Evolutionary conservation across 2,329 filamentous ascomycete species (phyloP).

Genomic region (Alternaria hordeiaustralica): DNA sequence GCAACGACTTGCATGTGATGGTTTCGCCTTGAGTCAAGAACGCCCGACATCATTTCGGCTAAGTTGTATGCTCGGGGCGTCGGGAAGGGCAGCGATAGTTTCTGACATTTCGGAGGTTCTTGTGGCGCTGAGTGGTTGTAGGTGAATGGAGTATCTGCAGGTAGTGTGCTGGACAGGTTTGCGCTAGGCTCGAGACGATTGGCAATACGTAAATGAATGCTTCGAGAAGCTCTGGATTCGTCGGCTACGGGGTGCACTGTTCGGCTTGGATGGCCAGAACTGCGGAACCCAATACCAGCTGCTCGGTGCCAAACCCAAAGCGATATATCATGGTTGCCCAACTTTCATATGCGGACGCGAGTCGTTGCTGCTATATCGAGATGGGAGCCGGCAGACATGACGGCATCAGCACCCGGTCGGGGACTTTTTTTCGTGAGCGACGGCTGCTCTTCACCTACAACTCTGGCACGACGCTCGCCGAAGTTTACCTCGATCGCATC

Average conservation of each 20-base stretch:
- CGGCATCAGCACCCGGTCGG: conserved; percentile 23
- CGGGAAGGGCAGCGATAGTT: conserved; percentile 1
- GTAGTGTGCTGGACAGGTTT: conserved; percentile 12
- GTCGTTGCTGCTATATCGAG: conserved; percentile 4
- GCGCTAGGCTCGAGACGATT: conserved; percentile 25
- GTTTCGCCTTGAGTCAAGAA: conserved; percentile 10
- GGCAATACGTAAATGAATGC: conserved; percentile 42
- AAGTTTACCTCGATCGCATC: neutral
- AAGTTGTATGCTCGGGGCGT: conserved; percentile 11
- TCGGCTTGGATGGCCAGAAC: conserved; percentile 6
- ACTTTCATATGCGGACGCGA: conserved; percentile 10
- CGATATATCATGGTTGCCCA: conserved; percentile 15
- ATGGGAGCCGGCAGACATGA: conserved; percentile 23
- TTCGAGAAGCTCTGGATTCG: conserved; percentile 29
- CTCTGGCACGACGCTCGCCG: neutral
- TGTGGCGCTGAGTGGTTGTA: conserved; percentile 4
- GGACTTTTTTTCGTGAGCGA: conserved; percentile 1
- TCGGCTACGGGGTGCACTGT: conserved; percentile 1
- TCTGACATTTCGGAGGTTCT: neutral
- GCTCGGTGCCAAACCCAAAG: conserved; percentile 11
- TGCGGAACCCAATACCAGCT: conserved; percentile 3
- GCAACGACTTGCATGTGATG: conserved; percentile 17
- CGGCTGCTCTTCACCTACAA: neutral
- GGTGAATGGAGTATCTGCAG: neutral
- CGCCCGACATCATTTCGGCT: conserved; percentile 10